Conservation (phyloP, 2,329 filamentous ascomycete species). For the Pseudogymnoascus pannorum region DNA sequence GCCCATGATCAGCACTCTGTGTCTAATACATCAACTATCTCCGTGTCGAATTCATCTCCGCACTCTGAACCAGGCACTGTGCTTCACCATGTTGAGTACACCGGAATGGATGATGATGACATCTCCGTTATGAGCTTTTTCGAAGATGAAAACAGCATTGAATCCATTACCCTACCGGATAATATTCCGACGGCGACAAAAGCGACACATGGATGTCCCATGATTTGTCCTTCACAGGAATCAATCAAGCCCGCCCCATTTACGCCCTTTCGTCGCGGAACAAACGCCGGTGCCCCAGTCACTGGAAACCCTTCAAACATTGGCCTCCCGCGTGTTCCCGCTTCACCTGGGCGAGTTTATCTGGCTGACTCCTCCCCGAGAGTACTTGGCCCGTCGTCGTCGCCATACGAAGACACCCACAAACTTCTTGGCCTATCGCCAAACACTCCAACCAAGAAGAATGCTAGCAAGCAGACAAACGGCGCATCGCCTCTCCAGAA, state of each 20-base stretch:
- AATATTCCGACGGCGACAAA: not conserved
- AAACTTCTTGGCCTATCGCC: constrained; percentile 18
- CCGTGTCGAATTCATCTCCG: not conserved
- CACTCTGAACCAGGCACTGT: not conserved
- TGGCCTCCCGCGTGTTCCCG: constrained; percentile 13
- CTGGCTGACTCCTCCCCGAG: not conserved
- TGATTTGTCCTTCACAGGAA: not conserved
- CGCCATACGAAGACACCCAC: constrained; percentile 18
- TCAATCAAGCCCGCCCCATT: constrained; percentile 3
- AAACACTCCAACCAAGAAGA: not conserved
- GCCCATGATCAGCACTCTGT: not conserved
- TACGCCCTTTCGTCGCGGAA: constrained; percentile 11
- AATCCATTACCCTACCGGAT: not conserved
- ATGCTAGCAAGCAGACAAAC: not conserved
- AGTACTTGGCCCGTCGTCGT: constrained; percentile 14
- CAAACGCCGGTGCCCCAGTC: constrained; percentile 12
- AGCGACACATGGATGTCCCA: not conserved
- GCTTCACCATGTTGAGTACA: not conserved
- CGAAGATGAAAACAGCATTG: not conserved
- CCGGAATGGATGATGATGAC: not conserved
- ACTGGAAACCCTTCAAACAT: not conserved
- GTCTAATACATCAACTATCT: not conserved
- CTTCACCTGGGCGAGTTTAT: constrained; percentile 11
- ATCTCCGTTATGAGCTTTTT: not conserved
- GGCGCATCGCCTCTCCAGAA: not conserved